Evolutionary conservation across 1,284 basidiomycete species (phyloP).

Genomic region (Afroboletus lepidellus): DNA sequence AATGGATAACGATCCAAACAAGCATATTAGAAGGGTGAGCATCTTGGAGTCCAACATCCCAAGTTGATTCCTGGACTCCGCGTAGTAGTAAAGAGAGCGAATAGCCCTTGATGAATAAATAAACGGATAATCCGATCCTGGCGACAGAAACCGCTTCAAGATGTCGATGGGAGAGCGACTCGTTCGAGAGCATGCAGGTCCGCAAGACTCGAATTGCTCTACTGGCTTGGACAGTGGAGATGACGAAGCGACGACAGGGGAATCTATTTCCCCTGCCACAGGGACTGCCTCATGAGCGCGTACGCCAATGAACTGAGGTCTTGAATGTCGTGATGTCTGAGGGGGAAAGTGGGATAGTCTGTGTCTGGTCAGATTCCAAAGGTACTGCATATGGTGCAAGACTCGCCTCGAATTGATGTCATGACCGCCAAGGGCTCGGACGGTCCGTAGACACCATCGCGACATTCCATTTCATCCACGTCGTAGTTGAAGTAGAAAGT

Average conservation of each 20-base stretch:
- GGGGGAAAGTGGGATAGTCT: slow-evolving; percentile 10
- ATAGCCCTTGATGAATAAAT: slow-evolving; percentile 32
- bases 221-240: not conserved
- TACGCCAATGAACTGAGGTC: not conserved
- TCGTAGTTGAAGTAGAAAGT: not conserved
- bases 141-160: slow-evolving; percentile 31
- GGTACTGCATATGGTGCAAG: not conserved
- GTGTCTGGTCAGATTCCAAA: not conserved
- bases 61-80: slow-evolving; percentile 28
- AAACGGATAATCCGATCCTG: slow-evolving; percentile 20
- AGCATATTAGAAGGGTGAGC: slow-evolving; percentile 38
- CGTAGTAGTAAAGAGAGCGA: slow-evolving; percentile 37
- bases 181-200: not conserved
- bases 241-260: not conserved
- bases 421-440: slow-evolving; percentile 37
- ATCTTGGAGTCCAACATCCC: slow-evolving; percentile 30
- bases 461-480: slow-evolving; percentile 52
- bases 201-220: not conserved
- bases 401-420: slow-evolving; percentile 20
- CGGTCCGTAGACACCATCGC: slow-evolving; percentile 47
- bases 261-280: not conserved
- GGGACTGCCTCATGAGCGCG: not conserved
- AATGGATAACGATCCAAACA: slow-evolving; percentile 46
- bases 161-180: slow-evolving; percentile 21
- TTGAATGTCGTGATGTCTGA: slow-evolving; percentile 6